Percentiles rank a stretch among this genome's conserved stretches.
phyloP scores from a whole-genome alignment of 257 asterid species.

The Scutellaria galericulata region DNA sequence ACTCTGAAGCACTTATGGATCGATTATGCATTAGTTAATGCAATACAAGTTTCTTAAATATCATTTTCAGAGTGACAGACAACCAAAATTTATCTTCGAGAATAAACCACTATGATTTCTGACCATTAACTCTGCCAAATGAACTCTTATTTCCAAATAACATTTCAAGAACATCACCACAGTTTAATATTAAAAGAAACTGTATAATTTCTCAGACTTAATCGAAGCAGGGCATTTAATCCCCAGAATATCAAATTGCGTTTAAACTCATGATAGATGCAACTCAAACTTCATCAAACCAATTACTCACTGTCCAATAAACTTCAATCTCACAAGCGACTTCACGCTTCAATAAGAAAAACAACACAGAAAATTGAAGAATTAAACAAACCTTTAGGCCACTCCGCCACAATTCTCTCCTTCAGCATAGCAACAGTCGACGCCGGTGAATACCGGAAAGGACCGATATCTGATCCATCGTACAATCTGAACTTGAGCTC shows the following conservation, averaged over 20 bases:
- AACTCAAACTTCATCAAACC: conserved; percentile 4
- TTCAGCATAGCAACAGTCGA: conserved; percentile 85
- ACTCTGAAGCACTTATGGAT: not conserved
- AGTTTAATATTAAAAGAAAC: not conserved
- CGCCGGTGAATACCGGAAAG: conserved; percentile 84
- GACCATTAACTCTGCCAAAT: not conserved
- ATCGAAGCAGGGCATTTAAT: not conserved
- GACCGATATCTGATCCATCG: conserved; percentile 97
- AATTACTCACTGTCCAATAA: not conserved
- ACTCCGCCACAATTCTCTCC: conserved; percentile 70
- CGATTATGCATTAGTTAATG: conserved; percentile 2
- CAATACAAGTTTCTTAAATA: not conserved
- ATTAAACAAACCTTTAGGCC: conserved; percentile 56
- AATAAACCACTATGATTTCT: not conserved
- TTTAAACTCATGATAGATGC: conserved; percentile 3
- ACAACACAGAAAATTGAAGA: conserved; percentile 16
- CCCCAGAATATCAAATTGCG: not conserved
- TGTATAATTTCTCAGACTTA: not conserved
- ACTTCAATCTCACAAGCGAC: conserved; percentile 2
- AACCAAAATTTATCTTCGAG: not conserved
- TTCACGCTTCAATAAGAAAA: not conserved
- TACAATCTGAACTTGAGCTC: conserved; percentile 89
- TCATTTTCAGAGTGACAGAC: not conserved
- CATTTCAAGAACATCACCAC: conserved; percentile 4
- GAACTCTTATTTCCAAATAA: not conserved